phyloP scores from a whole-genome alignment of 768 basidiomycete genomes.

The Auricularia auricula-judae region DNA sequence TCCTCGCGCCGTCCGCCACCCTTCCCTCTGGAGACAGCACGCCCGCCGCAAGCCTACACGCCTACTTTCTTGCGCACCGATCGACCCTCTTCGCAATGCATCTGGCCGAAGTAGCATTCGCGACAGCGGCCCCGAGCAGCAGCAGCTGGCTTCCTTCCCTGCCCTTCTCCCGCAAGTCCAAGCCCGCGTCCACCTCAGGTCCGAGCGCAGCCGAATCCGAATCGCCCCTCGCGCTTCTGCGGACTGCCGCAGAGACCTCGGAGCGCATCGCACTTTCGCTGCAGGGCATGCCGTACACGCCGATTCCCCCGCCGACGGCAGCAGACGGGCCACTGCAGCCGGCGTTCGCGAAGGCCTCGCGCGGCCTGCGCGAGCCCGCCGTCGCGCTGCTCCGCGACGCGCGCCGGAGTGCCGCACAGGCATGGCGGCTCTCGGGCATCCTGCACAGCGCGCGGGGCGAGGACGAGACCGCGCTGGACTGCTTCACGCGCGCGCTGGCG shows the following conservation, averaged over 20 bases:
- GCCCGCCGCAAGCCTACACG: slow-evolving; percentile 51
- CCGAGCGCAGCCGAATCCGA: slow-evolving; percentile 10
- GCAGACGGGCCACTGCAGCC: slow-evolving; percentile 31
- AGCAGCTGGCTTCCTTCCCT: background rate
- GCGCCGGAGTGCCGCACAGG: slow-evolving; percentile 57
- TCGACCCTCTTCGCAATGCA: slow-evolving; percentile 65
- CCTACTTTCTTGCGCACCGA: slow-evolving; percentile 57
- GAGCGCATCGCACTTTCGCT: slow-evolving; percentile 51
- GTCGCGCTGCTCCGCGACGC: slow-evolving; percentile 53
- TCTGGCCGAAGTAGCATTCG: slow-evolving; percentile 60
- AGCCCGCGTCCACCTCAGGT: background rate
- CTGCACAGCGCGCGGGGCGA: slow-evolving; percentile 36
- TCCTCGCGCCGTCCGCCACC: background rate
- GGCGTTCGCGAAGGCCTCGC: slow-evolving; percentile 32
- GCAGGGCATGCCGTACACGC: slow-evolving; percentile 27
- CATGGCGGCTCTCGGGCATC: slow-evolving; percentile 65
- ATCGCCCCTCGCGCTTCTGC: slow-evolving; percentile 42
- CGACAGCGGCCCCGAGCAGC: slow-evolving; percentile 26
- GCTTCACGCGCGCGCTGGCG: slow-evolving; percentile 56
- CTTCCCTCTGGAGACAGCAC: slow-evolving; percentile 18
- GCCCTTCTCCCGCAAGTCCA: background rate
- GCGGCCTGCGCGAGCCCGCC: slow-evolving; percentile 44
- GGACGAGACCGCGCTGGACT: slow-evolving; percentile 35
- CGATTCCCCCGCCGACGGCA: slow-evolving; percentile 26
- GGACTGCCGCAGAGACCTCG: slow-evolving; percentile 53